Base-by-base conservation (phyloP, 441 rosid genomes). In the Brassica hybrid region DNA sequence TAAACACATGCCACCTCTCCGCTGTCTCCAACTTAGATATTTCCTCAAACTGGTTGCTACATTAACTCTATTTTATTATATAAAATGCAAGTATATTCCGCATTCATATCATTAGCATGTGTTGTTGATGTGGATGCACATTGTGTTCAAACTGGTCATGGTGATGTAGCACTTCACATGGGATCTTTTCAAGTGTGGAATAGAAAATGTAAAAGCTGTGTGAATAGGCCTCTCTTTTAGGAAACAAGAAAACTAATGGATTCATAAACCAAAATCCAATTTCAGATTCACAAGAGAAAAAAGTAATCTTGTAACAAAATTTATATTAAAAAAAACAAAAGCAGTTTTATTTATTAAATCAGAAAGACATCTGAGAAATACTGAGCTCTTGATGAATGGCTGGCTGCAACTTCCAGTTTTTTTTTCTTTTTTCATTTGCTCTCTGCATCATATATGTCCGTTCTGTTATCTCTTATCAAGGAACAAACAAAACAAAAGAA, bases 371-470 rank as follows among this genome's bases (percentile, higher is more conserved):
- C 7, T 11, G 41, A 63, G 18, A 65, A 23, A 56, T 27, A 16
- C 9, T 13, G 73, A 72, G 56, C 17, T 78, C 65, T 72, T 66
- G 73, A 14, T 16, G 81, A 72, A 48, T 78, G 73, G 52, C n/a
- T n/a, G n/a, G n/a, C 77, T 73, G 25, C 36, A 52, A 67, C 74
- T 25, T 43, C 69, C 9, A n/a, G n/a, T n/a, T n/a, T n/a, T 23
- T 23, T 0, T 59, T 5, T 23, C 5, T 5, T 21, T 59, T 25
- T 8, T 79, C 78, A 79, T 48, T 79, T 79, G 82, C 82, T 79
- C 75, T 79, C 82, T 43, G 74, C 75, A 79, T 79, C 82, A 30
- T 79, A 79, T 63, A 79, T 74, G 69, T 79, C 82, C 56, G 82
- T 79, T 79, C 82, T 79, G 71, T 56, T 17, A 27, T 41, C 54